Conservation (phyloP, 164 flowering plant species). For the Stephania cephalantha region DNA sequence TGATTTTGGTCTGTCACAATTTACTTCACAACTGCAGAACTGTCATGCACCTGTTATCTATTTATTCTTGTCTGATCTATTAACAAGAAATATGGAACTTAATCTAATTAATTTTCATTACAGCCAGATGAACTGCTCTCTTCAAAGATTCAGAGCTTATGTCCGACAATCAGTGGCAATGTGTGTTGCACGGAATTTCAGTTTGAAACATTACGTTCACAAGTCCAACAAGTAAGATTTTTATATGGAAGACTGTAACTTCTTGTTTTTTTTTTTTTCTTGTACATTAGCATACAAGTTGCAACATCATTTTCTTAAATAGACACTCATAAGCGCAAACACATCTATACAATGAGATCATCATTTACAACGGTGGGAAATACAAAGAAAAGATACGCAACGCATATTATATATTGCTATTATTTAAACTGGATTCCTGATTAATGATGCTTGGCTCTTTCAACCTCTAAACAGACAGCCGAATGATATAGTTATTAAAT, state of each 20-base stretch:
- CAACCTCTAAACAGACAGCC: background rate
- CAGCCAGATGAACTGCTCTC: conserved; percentile 92
- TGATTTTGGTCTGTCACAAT: background rate
- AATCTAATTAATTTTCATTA: conserved; percentile 10
- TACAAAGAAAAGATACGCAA: background rate
- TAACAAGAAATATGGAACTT: background rate
- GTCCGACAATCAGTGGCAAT: conserved; percentile 90
- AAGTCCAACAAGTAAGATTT: conserved; percentile 86
- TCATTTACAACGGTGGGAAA: background rate
- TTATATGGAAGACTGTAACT: background rate
- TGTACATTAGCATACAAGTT: background rate
- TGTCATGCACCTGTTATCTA: background rate
- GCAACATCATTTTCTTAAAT: no score
- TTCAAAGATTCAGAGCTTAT: conserved; percentile 85
- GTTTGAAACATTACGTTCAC: conserved; percentile 71
- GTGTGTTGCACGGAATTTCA: conserved; percentile 87
- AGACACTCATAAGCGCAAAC: no score
- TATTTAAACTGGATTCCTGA: background rate
- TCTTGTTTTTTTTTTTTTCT: background rate
- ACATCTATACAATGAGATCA: background rate
- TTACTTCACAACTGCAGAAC: background rate
- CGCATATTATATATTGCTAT: background rate
- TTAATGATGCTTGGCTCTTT: background rate
- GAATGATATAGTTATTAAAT: background rate
- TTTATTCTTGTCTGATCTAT: background rate